These are phyloP conservation scores for Primulina tabacum DNA, from an alignment of 257 asterid species.

Conservation along the genomic window DNA sequence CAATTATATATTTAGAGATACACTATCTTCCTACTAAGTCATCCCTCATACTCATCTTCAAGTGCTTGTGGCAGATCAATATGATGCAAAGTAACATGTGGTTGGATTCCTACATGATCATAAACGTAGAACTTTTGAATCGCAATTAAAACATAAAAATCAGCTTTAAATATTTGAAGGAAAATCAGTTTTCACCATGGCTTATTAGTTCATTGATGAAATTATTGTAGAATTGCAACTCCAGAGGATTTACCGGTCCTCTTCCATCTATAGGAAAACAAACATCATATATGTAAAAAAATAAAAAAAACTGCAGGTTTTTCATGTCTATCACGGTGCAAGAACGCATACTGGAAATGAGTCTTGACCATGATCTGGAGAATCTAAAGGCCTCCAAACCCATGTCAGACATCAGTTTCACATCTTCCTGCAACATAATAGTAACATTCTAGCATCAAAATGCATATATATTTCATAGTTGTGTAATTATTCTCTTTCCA, in stretches of 20 bases:
- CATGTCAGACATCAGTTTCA: constrained; percentile 33
- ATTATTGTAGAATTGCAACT: constrained; percentile 41
- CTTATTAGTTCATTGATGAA: constrained; percentile 37
- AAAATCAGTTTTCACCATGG: constrained; percentile 26
- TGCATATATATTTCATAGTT: background rate
- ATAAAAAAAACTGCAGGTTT: background rate
- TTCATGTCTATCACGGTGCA: background rate
- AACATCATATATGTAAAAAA: background rate
- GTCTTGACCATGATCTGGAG: constrained; percentile 46
- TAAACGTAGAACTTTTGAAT: too few relatives aligned
- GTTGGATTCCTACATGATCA: too few relatives aligned
- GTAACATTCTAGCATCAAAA: background rate
- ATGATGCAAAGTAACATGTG: too few relatives aligned
- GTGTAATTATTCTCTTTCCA: too few relatives aligned
- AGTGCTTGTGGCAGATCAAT: too few relatives aligned
- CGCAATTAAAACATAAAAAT: background rate
- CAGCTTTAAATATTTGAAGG: background rate
- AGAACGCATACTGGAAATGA: constrained; percentile 36
- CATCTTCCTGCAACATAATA: constrained; percentile 30
- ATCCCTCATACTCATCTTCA: too few relatives aligned
- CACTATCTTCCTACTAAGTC: too few relatives aligned
- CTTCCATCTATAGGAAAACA: constrained; percentile 33
- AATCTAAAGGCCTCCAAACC: constrained; percentile 38
- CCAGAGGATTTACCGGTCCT: constrained; percentile 38
- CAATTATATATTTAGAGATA: too few relatives aligned